Evolutionary conservation across 768 basidiomycete genomes (phyloP), one percentile per base, ranked within the genome.

Genomic region (Trametes gibbosa): DNA sequence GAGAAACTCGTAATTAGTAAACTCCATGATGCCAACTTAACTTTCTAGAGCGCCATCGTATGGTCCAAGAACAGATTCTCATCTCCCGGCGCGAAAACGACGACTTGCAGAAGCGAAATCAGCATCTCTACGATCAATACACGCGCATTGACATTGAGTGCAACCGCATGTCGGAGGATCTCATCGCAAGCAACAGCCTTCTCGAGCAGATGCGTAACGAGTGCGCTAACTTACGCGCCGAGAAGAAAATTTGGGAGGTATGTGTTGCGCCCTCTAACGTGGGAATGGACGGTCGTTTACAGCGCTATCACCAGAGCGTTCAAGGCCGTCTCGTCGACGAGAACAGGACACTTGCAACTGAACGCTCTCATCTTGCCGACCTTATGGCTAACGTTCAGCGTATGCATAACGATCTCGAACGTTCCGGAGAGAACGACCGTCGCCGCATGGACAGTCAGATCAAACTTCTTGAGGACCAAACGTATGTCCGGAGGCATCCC

Each of bases 161-260:
- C 60, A 80, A 81, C 62, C 81, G 89, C 54, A 81, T 86, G 35
- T 75, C 82, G 16, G 87, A 90, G 43, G 87, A 91, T 43, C 75
- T 90, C 10, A 76, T 83, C 21, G 72, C 78, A 7, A 78, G 84
- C 2, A 84, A 82, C 61, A 76, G 81, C 24, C 79, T 81, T 23
- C 74, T 87, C 16, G 92, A 95, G 62, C 86, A 90, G 57, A 75
- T 94, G 39, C 84, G 92, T 10, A 92, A 90, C 64, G 95, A 98
- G 66, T 83, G 80, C 63, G 89, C 91, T 2, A 95, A 92, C 70
- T 81, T 97, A 17, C 85, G 89, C 42, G 95, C 94, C 0, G 96
- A 98, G 80, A 95, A 93, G 77, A 88, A 85, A 68, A 90, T 95
- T 35, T 93, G 90, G 89, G 91, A 92, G 86, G 93, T 91, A 52